phyloP scores from a whole-genome alignment of 129 eudicot species.

The Mikania micrantha region DNA sequence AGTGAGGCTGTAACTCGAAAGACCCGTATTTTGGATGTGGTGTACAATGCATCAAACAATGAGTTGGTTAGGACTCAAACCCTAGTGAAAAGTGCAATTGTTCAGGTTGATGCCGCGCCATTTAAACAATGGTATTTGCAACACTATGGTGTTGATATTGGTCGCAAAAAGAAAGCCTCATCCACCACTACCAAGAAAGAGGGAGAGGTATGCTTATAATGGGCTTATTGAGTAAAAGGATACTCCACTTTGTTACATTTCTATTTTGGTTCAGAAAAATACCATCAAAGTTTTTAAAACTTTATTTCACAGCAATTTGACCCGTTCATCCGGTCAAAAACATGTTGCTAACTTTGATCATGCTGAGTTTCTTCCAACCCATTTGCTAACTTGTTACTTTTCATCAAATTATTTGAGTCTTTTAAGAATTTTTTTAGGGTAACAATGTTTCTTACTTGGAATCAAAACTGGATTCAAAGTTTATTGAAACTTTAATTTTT shows the following conservation, averaged over 20 bases:
- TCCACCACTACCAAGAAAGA: slow-evolving; percentile 50
- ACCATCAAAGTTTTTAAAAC: not conserved
- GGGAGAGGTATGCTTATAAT: slow-evolving; percentile 39
- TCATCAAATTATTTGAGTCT: not conserved
- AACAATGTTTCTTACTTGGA: not conserved
- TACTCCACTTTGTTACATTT: too few relatives aligned
- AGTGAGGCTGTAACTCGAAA: slow-evolving; percentile 73
- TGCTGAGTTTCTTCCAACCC: not conserved
- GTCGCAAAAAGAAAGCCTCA: slow-evolving; percentile 66
- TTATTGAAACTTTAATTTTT: too few relatives aligned
- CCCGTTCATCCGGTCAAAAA: not conserved
- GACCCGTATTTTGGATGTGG: slow-evolving; percentile 73
- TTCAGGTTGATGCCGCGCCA: slow-evolving; percentile 81
- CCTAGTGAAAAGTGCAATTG: slow-evolving; percentile 68
- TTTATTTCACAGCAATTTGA: not conserved
- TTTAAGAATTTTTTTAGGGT: not conserved
- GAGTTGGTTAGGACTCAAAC: slow-evolving; percentile 84
- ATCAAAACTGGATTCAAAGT: not conserved
- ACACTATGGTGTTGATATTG: slow-evolving; percentile 80
- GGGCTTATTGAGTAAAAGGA: not conserved
- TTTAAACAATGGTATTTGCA: slow-evolving; percentile 76
- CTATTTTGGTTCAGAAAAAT: too few relatives aligned
- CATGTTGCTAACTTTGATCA: not conserved
- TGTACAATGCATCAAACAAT: slow-evolving; percentile 81
- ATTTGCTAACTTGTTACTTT: not conserved